Evolutionary conservation across 2,329 filamentous ascomycete species (phyloP), one percentile per base, ranked within the genome.

Genomic region (Chrysoporthe austroafricana): DNA sequence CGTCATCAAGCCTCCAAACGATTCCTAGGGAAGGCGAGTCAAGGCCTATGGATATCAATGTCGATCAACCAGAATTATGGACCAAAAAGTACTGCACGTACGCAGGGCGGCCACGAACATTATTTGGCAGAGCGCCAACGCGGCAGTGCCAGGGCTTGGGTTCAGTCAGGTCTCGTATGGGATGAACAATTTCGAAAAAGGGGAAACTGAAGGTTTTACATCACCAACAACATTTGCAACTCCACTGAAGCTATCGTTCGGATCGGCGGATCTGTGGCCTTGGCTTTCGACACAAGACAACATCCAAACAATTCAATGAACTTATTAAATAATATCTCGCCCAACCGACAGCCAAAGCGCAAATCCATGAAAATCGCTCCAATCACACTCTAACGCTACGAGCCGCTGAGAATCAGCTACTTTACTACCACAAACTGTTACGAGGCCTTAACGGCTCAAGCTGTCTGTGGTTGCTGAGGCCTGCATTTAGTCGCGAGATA

Each of bases 121-220:
- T n/a, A 42, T 50, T n/a, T 65, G 63, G 63, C 56, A 42, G 63
- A 65, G 63, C 63, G 63, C 63, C 63, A 60, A 52, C 52, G 54
- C 32, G 44, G 63, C 54, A 64, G 14, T 60, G 42, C 43, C 21
- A 48, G 42, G 36, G 26, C 16, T 39, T 14, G 16, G 57, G n/a
- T 60, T 11, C 21, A 39, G 39, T 60, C 36, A 44, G 18, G 39
- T 42, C 34, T 43, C 11, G 7, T 26, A 4, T 32, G 11, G 21
- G 21, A 21, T 42, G 3, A 36, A 16, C 39, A 2, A 44, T n/a
- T 26, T 9, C n/a, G 59, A 46, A 9, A n/a, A 6, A 36, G 42
- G 16, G 13, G 26, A 61, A 42, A n/a, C 2, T 8, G 34, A 6
- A 42, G 16, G 32, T 34, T 58, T 58, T 26, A n/a, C 34, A n/a